Evolutionary conservation across 768 basidiomycete genomes (phyloP).

Genomic region (Hericium rajendrae): DNA sequence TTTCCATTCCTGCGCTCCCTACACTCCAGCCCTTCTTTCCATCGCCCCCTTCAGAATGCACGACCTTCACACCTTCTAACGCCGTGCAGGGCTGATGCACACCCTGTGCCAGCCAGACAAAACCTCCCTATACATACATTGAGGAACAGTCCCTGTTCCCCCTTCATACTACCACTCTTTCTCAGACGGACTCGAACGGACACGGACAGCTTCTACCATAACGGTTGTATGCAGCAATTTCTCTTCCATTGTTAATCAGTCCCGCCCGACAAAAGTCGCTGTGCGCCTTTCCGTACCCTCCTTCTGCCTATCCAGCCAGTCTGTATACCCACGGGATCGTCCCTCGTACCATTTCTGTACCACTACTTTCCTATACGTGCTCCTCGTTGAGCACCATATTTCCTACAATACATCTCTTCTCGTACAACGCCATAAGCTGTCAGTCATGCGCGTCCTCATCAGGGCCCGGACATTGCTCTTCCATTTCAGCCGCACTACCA

Average conservation of each 20-base stretch:
- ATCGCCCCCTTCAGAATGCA: neutral
- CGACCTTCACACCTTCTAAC: neutral
- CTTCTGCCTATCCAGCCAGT: neutral
- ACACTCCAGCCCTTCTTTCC: constrained; percentile 28
- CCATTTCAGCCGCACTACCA: constrained; percentile 48
- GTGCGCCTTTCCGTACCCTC: neutral
- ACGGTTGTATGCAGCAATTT: neutral
- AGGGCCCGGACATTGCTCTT: constrained; percentile 58
- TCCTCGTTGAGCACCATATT: too few species aligned
- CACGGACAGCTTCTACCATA: too few species aligned
- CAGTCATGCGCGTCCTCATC: constrained; percentile 77
- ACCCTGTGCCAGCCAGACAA: too few species aligned
- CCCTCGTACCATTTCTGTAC: neutral
- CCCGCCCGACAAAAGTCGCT: neutral
- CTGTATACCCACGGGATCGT: neutral
- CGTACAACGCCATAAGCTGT: constrained; percentile 8
- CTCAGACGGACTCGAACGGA: too few species aligned
- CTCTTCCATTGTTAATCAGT: neutral
- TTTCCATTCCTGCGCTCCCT: constrained; percentile 60
- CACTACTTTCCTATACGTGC: neutral
- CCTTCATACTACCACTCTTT: too few species aligned
- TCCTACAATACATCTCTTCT: too few species aligned
- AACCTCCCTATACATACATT: too few species aligned
- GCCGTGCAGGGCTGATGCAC: too few species aligned
- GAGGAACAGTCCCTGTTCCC: too few species aligned